Conservation (phyloP, 352 stramenopile species). For the Phytopythium chamaehyphon region DNA sequence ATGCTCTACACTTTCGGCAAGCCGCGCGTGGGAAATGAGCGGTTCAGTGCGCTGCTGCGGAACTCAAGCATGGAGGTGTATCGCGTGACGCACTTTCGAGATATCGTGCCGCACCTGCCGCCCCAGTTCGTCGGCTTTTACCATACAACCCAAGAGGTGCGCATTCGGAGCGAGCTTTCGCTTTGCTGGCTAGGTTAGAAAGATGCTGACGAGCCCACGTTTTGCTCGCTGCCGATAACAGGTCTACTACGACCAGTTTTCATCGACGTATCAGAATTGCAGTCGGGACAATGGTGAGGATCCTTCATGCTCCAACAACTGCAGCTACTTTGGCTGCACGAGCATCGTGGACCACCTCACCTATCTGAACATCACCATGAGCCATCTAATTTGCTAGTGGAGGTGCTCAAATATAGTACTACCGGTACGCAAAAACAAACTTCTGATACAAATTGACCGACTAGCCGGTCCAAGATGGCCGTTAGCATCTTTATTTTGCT, state of each 20-base stretch:
- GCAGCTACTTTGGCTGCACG: constrained; percentile 68
- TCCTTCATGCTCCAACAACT: constrained; percentile 56
- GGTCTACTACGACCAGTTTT: constrained; percentile 85
- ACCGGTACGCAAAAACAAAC: background rate
- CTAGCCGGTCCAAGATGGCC: no score
- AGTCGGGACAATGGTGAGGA: constrained; percentile 63
- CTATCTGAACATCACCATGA: constrained; percentile 88
- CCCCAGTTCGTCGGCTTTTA: constrained; percentile 73
- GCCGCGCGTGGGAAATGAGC: constrained; percentile 64
- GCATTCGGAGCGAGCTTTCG: no score
- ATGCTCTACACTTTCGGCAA: constrained; percentile 76
- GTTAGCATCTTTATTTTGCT: no score
- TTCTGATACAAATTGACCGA: no score
- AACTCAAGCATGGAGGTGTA: constrained; percentile 57
- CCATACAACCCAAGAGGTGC: constrained; percentile 69
- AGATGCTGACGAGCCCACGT: background rate
- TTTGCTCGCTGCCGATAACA: constrained; percentile 8
- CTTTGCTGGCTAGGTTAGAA: no score
- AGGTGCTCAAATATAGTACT: background rate
- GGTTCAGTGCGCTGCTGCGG: constrained; percentile 54
- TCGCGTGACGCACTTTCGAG: constrained; percentile 73
- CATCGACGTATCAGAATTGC: constrained; percentile 52
- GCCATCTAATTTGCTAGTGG: constrained; percentile 74
- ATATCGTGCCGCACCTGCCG: constrained; percentile 74
- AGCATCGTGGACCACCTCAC: constrained; percentile 84